Conservation (phyloP, 208 protist genomes). For the Trypanosoma grayi region DNA sequence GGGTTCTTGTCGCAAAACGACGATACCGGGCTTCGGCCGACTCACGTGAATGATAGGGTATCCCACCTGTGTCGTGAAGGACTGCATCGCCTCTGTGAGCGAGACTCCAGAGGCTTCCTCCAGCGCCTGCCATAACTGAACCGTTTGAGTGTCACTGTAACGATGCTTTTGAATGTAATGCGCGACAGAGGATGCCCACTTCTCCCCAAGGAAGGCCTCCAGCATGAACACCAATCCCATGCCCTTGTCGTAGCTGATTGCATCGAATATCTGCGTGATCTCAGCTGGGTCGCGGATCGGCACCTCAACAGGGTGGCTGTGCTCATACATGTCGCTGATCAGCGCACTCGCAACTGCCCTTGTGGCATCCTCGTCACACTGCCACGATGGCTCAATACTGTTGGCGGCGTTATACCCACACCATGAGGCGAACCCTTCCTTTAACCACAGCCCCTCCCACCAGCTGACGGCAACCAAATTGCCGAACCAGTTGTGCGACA, state of each 20-base stretch:
- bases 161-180: constrained; percentile 92
- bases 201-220: constrained; percentile 81
- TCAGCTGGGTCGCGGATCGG: constrained; percentile 86
- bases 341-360: constrained; percentile 63
- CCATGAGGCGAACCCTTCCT: constrained; percentile 99
- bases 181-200: constrained; percentile 85
- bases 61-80: constrained; percentile 92
- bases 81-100: constrained; percentile 85
- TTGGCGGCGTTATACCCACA: constrained; percentile 88
- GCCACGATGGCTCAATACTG: constrained; percentile 86
- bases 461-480: constrained; percentile 99
- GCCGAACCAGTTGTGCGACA: constrained; percentile 98
- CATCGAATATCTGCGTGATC: constrained; percentile 98
- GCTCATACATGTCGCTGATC: constrained; percentile 86
- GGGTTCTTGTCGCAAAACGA: constrained; percentile 63
- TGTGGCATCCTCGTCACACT: constrained; percentile 80
- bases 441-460: constrained; percentile 99
- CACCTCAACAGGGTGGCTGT: constrained; percentile 97
- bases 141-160: constrained; percentile 92
- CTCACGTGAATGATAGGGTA: constrained; percentile 90
- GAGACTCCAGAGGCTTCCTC: constrained; percentile 79
- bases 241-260: constrained; percentile 96
- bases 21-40: constrained; percentile 17
- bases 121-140: constrained; percentile 94
- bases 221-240: constrained; percentile 95